phyloP scores from a whole-genome alignment of 257 asterid species.

The Perilla frutescens region DNA sequence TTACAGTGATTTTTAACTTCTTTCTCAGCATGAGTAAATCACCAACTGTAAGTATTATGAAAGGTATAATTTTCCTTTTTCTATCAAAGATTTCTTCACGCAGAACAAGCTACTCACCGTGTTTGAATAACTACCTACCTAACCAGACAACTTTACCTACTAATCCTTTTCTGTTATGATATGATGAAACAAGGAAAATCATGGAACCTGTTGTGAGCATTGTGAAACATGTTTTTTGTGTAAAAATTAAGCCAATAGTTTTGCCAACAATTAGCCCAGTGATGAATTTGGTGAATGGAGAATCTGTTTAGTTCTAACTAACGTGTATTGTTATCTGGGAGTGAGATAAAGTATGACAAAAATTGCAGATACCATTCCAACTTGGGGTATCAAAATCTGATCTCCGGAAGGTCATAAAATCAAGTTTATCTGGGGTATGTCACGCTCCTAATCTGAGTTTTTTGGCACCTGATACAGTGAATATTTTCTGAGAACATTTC shows the following conservation, averaged over 20 bases:
- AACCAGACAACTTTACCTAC: not conserved
- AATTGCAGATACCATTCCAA: slow-evolving; percentile 87
- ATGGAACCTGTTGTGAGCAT: slow-evolving; percentile 3
- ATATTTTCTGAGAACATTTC: slow-evolving; percentile 25
- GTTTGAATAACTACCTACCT: not conserved
- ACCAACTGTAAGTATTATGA: not conserved
- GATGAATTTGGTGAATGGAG: not conserved
- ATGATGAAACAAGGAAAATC: not conserved
- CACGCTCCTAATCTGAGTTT: slow-evolving; percentile 19
- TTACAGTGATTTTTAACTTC: not conserved
- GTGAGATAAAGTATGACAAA: slow-evolving; percentile 24
- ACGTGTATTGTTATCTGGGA: not conserved
- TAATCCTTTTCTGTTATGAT: slow-evolving; percentile 6
- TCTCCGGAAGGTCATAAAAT: slow-evolving; percentile 85
- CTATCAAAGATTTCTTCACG: not conserved
- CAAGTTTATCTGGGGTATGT: slow-evolving; percentile 92
- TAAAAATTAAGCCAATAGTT: not conserved
- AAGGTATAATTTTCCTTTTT: not conserved
- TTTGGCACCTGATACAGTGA: slow-evolving; percentile 22
- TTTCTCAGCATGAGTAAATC: not conserved
- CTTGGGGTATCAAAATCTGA: slow-evolving; percentile 85
- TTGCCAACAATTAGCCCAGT: not conserved
- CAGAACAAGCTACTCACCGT: not conserved
- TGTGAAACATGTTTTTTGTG: not conserved
- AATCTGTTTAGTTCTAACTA: not conserved